Evolutionary conservation across 179 eudicot species (phyloP).

Genomic region (Sideroxylon spinosum): DNA sequence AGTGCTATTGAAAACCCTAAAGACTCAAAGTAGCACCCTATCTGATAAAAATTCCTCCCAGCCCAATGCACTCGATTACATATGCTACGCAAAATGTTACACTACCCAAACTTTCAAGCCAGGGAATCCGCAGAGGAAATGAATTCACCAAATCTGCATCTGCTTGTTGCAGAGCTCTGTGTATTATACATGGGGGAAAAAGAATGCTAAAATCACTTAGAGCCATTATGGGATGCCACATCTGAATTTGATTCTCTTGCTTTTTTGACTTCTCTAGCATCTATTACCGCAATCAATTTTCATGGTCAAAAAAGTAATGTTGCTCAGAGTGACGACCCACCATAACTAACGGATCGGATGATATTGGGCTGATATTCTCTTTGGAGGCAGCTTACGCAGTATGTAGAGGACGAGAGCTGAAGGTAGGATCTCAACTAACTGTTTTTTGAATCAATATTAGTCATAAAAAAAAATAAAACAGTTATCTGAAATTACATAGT

Average conservation of each 20-base stretch:
- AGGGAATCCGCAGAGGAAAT: conserved; percentile 10
- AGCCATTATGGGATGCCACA: conserved; percentile 1
- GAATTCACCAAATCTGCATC: conserved; percentile 16
- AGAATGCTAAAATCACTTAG: not conserved
- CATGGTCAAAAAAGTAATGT: conserved; percentile 11
- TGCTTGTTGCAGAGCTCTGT: conserved; percentile 16
- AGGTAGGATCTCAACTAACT: conserved; percentile 91
- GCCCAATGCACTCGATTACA: not conserved
- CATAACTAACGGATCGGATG: conserved; percentile 64
- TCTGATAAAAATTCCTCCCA: not conserved
- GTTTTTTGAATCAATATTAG: conserved; percentile 15
- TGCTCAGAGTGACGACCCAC: not conserved
- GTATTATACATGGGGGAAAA: conserved; percentile 17
- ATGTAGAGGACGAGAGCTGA: conserved; percentile 87
- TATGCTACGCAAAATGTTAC: conserved; percentile 10
- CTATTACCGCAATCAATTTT: conserved; percentile 16
- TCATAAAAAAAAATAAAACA: not conserved
- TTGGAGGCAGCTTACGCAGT: conserved; percentile 84
- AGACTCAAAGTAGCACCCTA: not conserved
- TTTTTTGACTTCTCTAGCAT: conserved; percentile 14
- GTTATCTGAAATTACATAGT: not conserved
- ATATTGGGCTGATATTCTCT: conserved; percentile 68
- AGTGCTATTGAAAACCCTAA: not conserved
- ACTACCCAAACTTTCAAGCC: conserved; percentile 12
- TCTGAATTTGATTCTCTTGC: conserved; percentile 5